Conservation (phyloP, 192 early-diverging fungal species). For the Phlyctochytrium planicorne region DNA sequence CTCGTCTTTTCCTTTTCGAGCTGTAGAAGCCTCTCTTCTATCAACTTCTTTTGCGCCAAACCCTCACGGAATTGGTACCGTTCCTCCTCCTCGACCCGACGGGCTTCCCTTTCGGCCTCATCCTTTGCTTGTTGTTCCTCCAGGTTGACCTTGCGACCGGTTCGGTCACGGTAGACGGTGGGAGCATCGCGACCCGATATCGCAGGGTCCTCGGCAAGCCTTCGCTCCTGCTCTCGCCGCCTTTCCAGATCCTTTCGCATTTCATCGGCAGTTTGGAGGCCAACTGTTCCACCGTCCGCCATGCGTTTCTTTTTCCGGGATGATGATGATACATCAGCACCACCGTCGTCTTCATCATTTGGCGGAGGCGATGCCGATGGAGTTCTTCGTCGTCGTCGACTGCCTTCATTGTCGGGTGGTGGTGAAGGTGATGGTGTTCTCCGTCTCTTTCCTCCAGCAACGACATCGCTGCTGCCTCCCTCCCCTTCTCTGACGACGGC, state of each 20-base stretch:
- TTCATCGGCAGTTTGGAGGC: constrained; percentile 26
- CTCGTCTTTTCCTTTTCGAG: constrained; percentile 32
- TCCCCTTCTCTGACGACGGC: constrained; percentile 40
- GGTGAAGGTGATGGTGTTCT: constrained; percentile 27
- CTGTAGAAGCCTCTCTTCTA: constrained; percentile 25
- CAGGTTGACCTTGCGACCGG: constrained; percentile 54
- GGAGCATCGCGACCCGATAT: constrained; percentile 33
- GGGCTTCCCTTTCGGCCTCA: constrained; percentile 27
- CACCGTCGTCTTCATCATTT: background rate
- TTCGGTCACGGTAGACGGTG: constrained; percentile 69
- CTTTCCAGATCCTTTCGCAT: constrained; percentile 25
- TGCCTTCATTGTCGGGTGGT: background rate
- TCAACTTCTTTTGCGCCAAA: constrained; percentile 52
- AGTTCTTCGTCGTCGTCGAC: background rate
- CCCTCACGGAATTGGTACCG: constrained; percentile 65
- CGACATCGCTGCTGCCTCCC: background rate
- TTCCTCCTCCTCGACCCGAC: constrained; percentile 37
- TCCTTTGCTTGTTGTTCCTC: constrained; percentile 44
- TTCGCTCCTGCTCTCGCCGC: constrained; percentile 3
- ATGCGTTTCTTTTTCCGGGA: background rate
- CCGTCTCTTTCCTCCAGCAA: background rate
- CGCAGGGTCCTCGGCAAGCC: constrained; percentile 26
- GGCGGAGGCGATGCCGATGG: constrained; percentile 1
- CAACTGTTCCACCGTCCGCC: background rate
- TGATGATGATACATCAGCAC: no score